Evolutionary conservation across 2,329 filamentous ascomycete genomes (phyloP).

Genomic region (Aureobasidium melanogenum): DNA sequence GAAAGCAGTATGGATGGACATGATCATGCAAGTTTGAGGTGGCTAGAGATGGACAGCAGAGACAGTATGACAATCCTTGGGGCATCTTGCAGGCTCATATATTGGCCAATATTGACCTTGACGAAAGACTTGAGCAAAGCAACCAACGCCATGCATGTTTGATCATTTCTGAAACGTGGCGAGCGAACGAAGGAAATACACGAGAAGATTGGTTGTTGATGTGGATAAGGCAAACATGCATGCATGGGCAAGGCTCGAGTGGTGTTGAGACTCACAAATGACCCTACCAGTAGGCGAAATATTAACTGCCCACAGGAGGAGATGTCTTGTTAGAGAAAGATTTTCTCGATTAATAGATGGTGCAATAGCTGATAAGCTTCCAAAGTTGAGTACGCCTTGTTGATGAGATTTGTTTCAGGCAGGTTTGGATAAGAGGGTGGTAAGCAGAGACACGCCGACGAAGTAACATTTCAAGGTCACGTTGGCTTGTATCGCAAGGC

Average conservation of each 20-base stretch:
- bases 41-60: not conserved
- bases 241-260: not conserved
- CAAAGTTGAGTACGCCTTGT: not conserved
- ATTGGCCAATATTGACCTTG: not conserved
- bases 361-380: not conserved
- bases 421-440: not conserved
- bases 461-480: not conserved
- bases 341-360: not conserved
- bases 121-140: not conserved
- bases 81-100: not conserved
- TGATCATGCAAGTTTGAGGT: not conserved
- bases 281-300: not conserved
- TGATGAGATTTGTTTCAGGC: slow-evolving; percentile 3
- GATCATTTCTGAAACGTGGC: not conserved
- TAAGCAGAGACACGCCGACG: not conserved
- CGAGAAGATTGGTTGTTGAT: not conserved
- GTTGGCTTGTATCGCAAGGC: not conserved
- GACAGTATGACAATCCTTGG: not conserved
- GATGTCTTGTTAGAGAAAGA: not conserved
- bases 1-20: not conserved
- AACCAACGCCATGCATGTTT: not conserved
- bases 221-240: slow-evolving; percentile 5
- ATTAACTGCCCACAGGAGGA: too few species aligned
- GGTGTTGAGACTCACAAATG: not conserved
- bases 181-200: not conserved